Evolutionary conservation across 2,329 filamentous ascomycete genomes (phyloP), one percentile per base, ranked within the genome.

Genomic region (Pseudogymnoascus sp.): DNA sequence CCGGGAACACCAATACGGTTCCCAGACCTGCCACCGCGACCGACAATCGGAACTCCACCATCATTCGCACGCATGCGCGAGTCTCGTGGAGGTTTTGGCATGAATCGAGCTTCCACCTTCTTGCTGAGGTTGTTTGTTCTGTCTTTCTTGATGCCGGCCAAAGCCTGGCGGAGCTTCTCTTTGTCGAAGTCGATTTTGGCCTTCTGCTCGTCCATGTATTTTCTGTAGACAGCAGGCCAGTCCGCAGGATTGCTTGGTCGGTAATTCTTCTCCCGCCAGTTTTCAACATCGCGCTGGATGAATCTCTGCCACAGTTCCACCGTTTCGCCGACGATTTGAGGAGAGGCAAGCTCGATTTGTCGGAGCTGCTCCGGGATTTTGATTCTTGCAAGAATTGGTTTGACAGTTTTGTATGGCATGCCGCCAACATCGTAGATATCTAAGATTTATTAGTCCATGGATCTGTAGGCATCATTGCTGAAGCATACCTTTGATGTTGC

Each of bases 151-250:
- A 88, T 79, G 13, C 80, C 82, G 13, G 81, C 79, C 44, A 82
- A 81, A 56, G 78, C 79, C 69, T 79, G 82, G 63, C 67, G 62
- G 5, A 91, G 77, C 62, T 78, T 79, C 64, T 80, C 81, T 64
- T 84, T 81, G 67, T 87, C 86, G 21, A 79, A 78, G 4, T 79
- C 78, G 6, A 88, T 79, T 61, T 83, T 79, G 61, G 80, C 76
- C 35, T 83, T 78, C 38, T 86, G 82, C 66, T 87, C 79, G 44
- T 78, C 79, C 67, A 84, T 81, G 71, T 93, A 87, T 66, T 86
- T 85, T 67, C 81, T 78, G 76, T 96, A 97, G 13, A 96, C 81
- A 63, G 88, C 85, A 72, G 87, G 85, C 92, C 92, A 97, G 65
- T 85, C 86, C 37, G 79, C 79, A 0, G 87, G 84, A 66, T 90